These are phyloP conservation scores for Gillenia trifoliata DNA, from an alignment of 306 rosid genomes.

Conservation along the genomic window DNA sequence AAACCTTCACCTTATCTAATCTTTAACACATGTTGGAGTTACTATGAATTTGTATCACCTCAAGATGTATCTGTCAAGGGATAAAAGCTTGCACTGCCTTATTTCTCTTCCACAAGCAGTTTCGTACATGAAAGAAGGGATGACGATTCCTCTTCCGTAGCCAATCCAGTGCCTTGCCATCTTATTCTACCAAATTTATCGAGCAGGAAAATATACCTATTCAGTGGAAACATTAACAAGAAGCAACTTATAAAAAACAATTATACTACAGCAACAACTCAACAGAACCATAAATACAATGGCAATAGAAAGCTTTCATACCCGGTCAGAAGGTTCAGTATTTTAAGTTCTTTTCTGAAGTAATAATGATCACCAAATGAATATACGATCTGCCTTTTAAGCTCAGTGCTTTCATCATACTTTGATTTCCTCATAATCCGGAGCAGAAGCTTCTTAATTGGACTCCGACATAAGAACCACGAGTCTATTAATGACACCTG, in stretches of 20 bases:
- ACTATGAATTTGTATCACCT: not conserved
- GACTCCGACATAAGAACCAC: constrained; percentile 51
- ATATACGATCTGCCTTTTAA: constrained; percentile 51
- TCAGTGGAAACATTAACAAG: constrained; percentile 10
- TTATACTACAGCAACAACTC: not conserved
- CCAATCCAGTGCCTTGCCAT: constrained; percentile 86
- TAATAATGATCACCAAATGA: constrained; percentile 92
- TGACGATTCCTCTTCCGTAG: constrained; percentile 59
- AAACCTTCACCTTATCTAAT: no score
- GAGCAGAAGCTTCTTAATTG: constrained; percentile 62
- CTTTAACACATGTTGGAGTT: not conserved
- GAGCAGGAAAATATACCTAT: constrained; percentile 70
- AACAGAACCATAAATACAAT: not conserved
- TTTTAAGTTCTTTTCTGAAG: constrained; percentile 77
- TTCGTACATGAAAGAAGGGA: constrained; percentile 68
- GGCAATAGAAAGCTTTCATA: constrained; percentile 29
- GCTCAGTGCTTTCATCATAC: constrained; percentile 32
- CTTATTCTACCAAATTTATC: constrained; percentile 90
- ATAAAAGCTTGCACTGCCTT: constrained; percentile 26
- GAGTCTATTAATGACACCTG: constrained; percentile 84
- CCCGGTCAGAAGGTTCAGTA: constrained; percentile 85
- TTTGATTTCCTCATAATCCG: constrained; percentile 64
- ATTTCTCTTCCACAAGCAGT: constrained; percentile 48
- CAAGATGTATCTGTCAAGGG: not conserved
- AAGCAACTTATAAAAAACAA: not conserved